phyloP scores from a whole-genome alignment of 2,329 filamentous ascomycete species.

The Pleochaeta shiraiana region DNA sequence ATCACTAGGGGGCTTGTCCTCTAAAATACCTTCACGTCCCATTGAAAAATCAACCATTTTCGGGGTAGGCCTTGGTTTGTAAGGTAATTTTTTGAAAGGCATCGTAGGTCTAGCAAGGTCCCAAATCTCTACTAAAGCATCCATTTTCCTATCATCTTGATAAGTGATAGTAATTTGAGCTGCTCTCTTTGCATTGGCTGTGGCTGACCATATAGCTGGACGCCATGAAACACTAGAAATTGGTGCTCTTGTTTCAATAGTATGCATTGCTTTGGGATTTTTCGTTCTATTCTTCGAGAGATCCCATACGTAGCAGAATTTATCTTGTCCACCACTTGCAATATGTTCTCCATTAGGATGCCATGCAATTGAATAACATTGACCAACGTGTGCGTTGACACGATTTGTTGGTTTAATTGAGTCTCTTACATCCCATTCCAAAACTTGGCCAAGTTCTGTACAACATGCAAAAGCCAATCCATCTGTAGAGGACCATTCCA shows the following conservation, averaged over 20 bases:
- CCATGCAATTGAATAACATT: constrained; percentile 39
- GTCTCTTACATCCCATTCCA: constrained; percentile 43
- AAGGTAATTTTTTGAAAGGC: constrained; percentile 37
- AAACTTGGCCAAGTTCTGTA: constrained; percentile 36
- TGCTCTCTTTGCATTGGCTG: constrained; percentile 33
- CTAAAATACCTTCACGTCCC: background rate
- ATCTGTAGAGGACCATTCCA: constrained; percentile 41
- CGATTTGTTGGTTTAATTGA: constrained; percentile 29
- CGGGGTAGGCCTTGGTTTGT: background rate
- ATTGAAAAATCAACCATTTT: background rate
- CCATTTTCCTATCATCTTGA: constrained; percentile 33
- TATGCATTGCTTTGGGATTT: constrained; percentile 40
- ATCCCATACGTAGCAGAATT: constrained; percentile 43
- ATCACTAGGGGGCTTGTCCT: background rate
- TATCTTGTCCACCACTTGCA: constrained; percentile 39
- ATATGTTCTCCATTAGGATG: constrained; percentile 46
- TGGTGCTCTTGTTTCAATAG: constrained; percentile 36
- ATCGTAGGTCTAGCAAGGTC: constrained; percentile 44
- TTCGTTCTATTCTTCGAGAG: constrained; percentile 36
- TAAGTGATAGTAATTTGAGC: constrained; percentile 41
- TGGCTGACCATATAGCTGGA: constrained; percentile 42
- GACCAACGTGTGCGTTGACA: constrained; percentile 36
- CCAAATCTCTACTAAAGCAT: constrained; percentile 41
- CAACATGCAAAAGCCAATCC: constrained; percentile 41
- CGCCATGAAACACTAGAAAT: constrained; percentile 39